Evolutionary conservation across 2,329 filamentous ascomycete species (phyloP).

Genomic region (Scedosporium apiospermum): DNA sequence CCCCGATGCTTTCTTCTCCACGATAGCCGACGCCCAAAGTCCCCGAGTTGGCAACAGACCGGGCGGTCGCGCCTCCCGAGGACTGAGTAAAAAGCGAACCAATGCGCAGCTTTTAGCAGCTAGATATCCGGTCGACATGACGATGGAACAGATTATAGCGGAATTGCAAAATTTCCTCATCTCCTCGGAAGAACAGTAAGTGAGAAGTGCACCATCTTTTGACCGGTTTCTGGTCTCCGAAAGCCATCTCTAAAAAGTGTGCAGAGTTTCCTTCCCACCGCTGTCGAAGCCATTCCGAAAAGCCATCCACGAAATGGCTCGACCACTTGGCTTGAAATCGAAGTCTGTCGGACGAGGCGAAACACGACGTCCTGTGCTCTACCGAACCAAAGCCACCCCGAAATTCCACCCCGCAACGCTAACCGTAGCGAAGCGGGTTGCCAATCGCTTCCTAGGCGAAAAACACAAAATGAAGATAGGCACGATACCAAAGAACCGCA

Average conservation of each 20-base stretch:
- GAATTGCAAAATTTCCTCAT: slow-evolving; percentile 67
- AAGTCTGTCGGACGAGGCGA: slow-evolving; percentile 70
- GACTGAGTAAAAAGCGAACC: neutral
- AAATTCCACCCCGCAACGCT: slow-evolving; percentile 32
- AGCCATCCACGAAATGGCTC: slow-evolving; percentile 69
- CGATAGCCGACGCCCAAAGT: neutral
- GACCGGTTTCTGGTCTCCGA: neutral
- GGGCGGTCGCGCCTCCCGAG: neutral
- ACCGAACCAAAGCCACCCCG: slow-evolving; percentile 60
- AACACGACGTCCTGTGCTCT: slow-evolving; percentile 66
- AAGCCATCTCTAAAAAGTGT: neutral
- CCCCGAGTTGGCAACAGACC: neutral
- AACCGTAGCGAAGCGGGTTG: neutral
- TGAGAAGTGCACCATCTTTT: slow-evolving; percentile 9
- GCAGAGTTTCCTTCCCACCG: slow-evolving; percentile 65
- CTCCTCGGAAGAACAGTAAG: slow-evolving; percentile 52
- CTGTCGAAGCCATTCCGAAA: slow-evolving; percentile 75
- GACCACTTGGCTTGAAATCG: slow-evolving; percentile 68
- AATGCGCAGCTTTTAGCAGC: slow-evolving; percentile 47
- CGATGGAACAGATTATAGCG: slow-evolving; percentile 56
- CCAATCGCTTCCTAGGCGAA: neutral
- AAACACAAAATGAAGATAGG: neutral
- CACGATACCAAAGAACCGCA: neutral
- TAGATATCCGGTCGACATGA: slow-evolving; percentile 68
- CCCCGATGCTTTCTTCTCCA: neutral